Evolutionary conservation across 1,284 basidiomycete species (phyloP).

Genomic region (Naganishia sp.): DNA sequence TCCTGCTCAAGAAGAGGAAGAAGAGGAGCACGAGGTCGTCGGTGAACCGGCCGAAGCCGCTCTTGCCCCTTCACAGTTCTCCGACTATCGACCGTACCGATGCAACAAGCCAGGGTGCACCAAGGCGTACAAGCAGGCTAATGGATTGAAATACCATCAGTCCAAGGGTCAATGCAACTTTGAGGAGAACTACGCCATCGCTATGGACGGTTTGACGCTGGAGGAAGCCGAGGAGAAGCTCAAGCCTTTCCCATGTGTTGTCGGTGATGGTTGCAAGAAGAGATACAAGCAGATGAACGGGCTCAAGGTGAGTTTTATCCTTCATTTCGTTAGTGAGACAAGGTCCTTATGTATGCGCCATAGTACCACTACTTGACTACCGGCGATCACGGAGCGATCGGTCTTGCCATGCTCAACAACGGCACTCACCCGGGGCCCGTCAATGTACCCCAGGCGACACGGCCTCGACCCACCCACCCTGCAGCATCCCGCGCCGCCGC

Average conservation of each 20-base stretch:
- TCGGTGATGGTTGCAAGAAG: slow-evolving; percentile 80
- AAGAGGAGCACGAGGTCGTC: slow-evolving; percentile 16
- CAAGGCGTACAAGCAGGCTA: slow-evolving; percentile 98
- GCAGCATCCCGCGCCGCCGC: slow-evolving; percentile 26
- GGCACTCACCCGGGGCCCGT: slow-evolving; percentile 65
- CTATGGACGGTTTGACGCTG: slow-evolving; percentile 74
- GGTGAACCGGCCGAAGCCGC: slow-evolving; percentile 19
- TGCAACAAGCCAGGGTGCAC: slow-evolving; percentile 97
- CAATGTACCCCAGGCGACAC: slow-evolving; percentile 36
- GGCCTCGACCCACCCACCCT: slow-evolving; percentile 34
- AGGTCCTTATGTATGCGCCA: slow-evolving; percentile 33
- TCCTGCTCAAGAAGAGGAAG: slow-evolving; percentile 21
- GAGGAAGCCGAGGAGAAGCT: slow-evolving; percentile 76
- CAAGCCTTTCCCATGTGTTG: slow-evolving; percentile 82
- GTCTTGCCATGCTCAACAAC: slow-evolving; percentile 77
- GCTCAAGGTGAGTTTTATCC: slow-evolving; percentile 59
- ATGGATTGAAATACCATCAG: slow-evolving; percentile 70
- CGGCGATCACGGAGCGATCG: slow-evolving; percentile 87
- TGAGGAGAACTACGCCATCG: slow-evolving; percentile 68
- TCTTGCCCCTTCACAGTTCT: slow-evolving; percentile 55
- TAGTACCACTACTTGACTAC: slow-evolving; percentile 94
- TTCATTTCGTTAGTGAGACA: neutral
- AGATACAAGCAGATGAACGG: slow-evolving; percentile 99
- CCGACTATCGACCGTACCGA: slow-evolving; percentile 79
- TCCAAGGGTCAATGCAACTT: slow-evolving; percentile 76